Base-by-base conservation (phyloP, 352 stramenopile genomes). In the Hyaloperonospora arabidopsidis region DNA sequence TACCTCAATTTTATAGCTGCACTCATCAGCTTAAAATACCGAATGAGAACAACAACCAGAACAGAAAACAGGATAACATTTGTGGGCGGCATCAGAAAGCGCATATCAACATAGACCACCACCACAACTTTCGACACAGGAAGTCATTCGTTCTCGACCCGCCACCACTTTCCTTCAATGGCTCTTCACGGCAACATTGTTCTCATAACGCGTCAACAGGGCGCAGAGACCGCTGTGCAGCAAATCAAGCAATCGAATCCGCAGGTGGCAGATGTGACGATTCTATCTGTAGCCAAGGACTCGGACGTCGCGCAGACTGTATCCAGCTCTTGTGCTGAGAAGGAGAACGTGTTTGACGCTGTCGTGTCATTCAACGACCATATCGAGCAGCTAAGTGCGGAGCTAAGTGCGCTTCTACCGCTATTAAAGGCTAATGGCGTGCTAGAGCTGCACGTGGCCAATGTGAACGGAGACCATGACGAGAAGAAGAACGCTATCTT, bases 401-500 rank as follows among this genome's bases (percentile, higher is more conserved):
- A 86, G 39, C 49, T 88, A 40, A 39, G 54, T 29, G 63, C 67
- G 13, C 44, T 89, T 15, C 54, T 72, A 52, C 68, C 79, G 8
- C 58, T 82, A 40, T 36, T 89, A 11, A 86, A 84, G 55, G 41
- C 68, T 13, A 74, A 72, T 17, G 79, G 79, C 13, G 57, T 52
- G 22, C 57, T 89, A 39, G 74, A 85, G 48, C 50, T 89, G 25
- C 71, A 81, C 53, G 68, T 87, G 18, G 59, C 61, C 13, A 69
- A 77, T 23, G 68, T 77, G 18, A 54, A 7, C 25, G 25, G 3
- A 29, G 25, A 29, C 25, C 3, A 68, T 41, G 72, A 80, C 12
- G 74, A 86, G n/a, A 79, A 79, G 59, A 87, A 87, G 72, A 86
- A 70, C 58, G 57, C 63, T 0, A 65, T 90, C 21, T 54, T 89